Conservation (phyloP, 768 basidiomycete genomes). For the Boletales sp. region DNA sequence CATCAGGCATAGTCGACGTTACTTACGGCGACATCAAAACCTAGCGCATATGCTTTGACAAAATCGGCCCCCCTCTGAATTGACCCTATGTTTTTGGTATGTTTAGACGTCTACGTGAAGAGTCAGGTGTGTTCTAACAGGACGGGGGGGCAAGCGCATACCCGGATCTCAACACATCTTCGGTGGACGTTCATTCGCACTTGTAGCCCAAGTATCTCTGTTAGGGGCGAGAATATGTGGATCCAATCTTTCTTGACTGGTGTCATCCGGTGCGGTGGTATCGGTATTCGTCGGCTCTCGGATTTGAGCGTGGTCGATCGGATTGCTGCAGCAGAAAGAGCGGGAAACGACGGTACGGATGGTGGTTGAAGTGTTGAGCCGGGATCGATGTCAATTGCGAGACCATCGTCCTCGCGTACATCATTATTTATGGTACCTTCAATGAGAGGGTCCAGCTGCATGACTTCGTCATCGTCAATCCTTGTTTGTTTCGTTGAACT, state of each 20-base stretch:
- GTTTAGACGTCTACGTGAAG: slow-evolving; percentile 76
- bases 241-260: slow-evolving; percentile 97
- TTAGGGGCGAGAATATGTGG: slow-evolving; percentile 90
- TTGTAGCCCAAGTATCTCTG: slow-evolving; percentile 91
- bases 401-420: slow-evolving; percentile 50
- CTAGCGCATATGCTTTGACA: slow-evolving; percentile 89
- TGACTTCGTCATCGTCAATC: slow-evolving; percentile 29
- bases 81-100: slow-evolving; percentile 89
- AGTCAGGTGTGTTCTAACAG: slow-evolving; percentile 1
- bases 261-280: slow-evolving; percentile 97
- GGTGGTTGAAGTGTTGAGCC: slow-evolving; percentile 42
- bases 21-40: slow-evolving; percentile 90
- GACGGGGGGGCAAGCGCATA: slow-evolving; percentile 38
- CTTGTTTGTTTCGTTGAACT: slow-evolving; percentile 6
- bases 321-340: slow-evolving; percentile 57
- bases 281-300: slow-evolving; percentile 83
- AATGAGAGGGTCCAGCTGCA: slow-evolving; percentile 20
- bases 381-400: slow-evolving; percentile 56
- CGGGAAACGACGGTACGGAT: slow-evolving; percentile 64
- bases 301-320: slow-evolving; percentile 57
- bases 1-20: neutral
- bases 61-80: slow-evolving; percentile 98
- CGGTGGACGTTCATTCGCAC: slow-evolving; percentile 95
- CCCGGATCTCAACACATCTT: slow-evolving; percentile 88
- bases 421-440: slow-evolving; percentile 1